Evolutionary conservation across 2,329 filamentous ascomycete genomes (phyloP).

Genomic region (Dendryphion nanum): DNA sequence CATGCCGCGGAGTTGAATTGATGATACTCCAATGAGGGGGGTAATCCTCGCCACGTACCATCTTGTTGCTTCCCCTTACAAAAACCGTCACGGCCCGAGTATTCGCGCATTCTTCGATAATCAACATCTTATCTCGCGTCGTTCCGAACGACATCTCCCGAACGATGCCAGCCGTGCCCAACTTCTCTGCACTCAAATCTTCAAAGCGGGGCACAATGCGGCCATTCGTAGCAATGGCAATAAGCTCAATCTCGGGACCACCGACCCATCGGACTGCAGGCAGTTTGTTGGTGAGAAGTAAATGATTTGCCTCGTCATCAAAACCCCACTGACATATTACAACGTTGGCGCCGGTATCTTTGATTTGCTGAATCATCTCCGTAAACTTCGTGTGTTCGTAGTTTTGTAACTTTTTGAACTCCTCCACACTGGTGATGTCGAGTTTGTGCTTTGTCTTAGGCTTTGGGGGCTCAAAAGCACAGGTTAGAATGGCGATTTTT

Average conservation of each 20-base stretch:
- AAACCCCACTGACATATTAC: conserved; percentile 99
- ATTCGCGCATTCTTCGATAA: conserved; percentile 99
- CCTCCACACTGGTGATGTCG: conserved; percentile 93
- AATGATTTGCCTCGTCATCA: conserved; percentile 97
- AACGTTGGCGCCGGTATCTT: conserved; percentile 93
- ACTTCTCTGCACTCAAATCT: conserved; percentile 85
- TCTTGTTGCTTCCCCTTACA: conserved; percentile 97
- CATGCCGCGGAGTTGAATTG: conserved; percentile 1
- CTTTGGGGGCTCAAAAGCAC: conserved; percentile 97
- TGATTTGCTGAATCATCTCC: conserved; percentile 99
- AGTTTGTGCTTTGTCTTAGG: conserved; percentile 99
- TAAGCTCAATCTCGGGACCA: conserved; percentile 95
- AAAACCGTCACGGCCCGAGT: conserved; percentile 95
- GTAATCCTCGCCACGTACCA: conserved; percentile 60
- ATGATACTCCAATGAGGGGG: conserved; percentile 8
- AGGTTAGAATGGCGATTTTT: conserved; percentile 96
- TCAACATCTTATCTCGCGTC: conserved; percentile 98
- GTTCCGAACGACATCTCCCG: conserved; percentile 96
- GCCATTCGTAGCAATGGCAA: conserved; percentile 97
- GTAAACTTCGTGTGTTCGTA: conserved; percentile 97
- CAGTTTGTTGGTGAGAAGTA: conserved; percentile 92
- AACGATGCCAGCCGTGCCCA: conserved; percentile 85
- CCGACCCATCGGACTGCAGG: conserved; percentile 98
- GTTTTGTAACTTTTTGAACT: conserved; percentile 95
- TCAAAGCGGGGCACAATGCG: conserved; percentile 97